Evolutionary conservation across 2,329 filamentous ascomycete species (phyloP), one percentile per base, ranked within the genome.

Genomic region (Dactylellina leptospora): DNA sequence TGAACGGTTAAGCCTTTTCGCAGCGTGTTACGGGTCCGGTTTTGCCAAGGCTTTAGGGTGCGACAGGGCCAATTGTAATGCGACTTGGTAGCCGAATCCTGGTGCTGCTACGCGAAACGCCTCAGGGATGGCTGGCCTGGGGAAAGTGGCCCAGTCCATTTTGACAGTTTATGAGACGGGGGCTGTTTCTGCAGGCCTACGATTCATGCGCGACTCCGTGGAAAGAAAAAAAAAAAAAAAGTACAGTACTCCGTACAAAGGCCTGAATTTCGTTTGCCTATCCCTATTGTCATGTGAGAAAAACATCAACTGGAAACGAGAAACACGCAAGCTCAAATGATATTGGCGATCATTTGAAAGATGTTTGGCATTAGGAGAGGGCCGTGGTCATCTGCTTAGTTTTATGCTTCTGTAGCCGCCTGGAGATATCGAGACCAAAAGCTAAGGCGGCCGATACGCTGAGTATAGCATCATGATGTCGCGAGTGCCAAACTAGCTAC

Each of bases 21-120:
- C n/a, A 50, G 51, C 51, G 33, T 36, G 51, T 53, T 53, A 38
- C 48, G 28, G 50, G 30, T 9, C 42, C 8, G 13, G 51, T 55
- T 55, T 42, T 42, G 51, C 51, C 51, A 55, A 55, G 51, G 51
- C 28, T 42, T 25, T 10, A 28, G 30, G 23, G 44, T 66, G 50
- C 25, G 59, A 56, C 58, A 50, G 48, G 36, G 36, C 54, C 54
- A 68, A 68, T 59, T 27, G 30, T 20, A 59, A 27, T 20, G 36
- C 25, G 33, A 38, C 33, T 11, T 44, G 20, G 28, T 36, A 38
- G 18, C 27, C 28, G 20, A 62, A 60, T 40, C 53, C 42, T 54
- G 59, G 68, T 42, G 53, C 28, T 64, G 68, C 50, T 59, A 72
- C 68, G 68, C 68, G 68, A 58, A 72, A 72, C 68, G 68, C 59